phyloP scores from a whole-genome alignment of 164 flowering plant species.

The Echeveria elegans region DNA sequence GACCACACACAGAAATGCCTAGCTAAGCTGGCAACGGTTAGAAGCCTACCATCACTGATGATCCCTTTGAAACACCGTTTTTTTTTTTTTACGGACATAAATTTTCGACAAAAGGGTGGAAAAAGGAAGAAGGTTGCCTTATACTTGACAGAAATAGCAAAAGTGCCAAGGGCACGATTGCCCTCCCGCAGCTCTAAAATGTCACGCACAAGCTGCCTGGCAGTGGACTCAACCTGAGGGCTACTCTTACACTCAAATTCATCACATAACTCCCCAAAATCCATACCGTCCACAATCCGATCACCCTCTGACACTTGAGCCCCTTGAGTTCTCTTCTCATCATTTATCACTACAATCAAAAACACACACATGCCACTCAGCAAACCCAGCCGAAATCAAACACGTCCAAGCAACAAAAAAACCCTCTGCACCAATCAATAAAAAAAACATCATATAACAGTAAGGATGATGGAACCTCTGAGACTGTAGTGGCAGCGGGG shows the following conservation, averaged over 20 bases:
- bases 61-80: background rate
- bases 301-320: slow-evolving; percentile 55
- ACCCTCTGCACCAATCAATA: too few relatives aligned
- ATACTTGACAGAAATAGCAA: slow-evolving; percentile 67
- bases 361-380: background rate
- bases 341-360: slow-evolving; percentile 33
- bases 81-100: background rate
- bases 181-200: slow-evolving; percentile 76
- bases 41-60: background rate
- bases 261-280: slow-evolving; percentile 90
- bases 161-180: slow-evolving; percentile 74
- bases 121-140: slow-evolving; percentile 27
- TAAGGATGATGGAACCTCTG: slow-evolving; percentile 12
- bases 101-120: too few relatives aligned
- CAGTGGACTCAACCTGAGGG: slow-evolving; percentile 79
- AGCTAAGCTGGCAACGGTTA: background rate
- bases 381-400: too few relatives aligned
- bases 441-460: background rate
- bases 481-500: slow-evolving; percentile 10
- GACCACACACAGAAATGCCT: too few relatives aligned
- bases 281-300: slow-evolving; percentile 74
- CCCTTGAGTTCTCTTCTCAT: slow-evolving; percentile 24
- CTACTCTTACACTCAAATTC: slow-evolving; percentile 95
- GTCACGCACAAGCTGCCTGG: slow-evolving; percentile 82
- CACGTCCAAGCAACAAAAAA: too few relatives aligned